Conservation (phyloP, 306 rosid genomes). For the Corylus avellana region DNA sequence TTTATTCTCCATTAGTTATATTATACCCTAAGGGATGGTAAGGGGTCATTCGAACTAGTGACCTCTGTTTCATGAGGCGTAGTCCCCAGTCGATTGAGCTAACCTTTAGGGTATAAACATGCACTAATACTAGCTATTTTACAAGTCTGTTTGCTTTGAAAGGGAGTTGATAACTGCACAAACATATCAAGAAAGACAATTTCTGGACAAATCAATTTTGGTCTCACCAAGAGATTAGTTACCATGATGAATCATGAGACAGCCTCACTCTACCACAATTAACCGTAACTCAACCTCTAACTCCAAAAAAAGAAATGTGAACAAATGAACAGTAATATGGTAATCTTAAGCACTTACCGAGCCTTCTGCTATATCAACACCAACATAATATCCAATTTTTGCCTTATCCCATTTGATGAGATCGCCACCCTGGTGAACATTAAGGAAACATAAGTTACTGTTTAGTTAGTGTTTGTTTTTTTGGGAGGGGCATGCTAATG, state of each 20-base stretch:
- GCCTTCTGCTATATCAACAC: conserved; percentile 95
- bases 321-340: conserved; percentile 8
- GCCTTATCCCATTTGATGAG: conserved; percentile 99
- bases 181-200: background rate
- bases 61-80: no score
- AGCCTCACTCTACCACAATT: background rate
- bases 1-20: no score
- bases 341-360: conserved; percentile 58
- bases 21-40: no score
- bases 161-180: background rate
- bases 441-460: background rate
- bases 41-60: no score
- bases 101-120: background rate
- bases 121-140: background rate
- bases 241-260: background rate
- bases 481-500: conserved; percentile 9
- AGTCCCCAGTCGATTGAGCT: no score
- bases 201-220: conserved; percentile 1
- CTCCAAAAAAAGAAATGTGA: conserved; percentile 13
- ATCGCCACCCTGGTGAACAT: conserved; percentile 83
- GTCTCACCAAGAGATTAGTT: background rate
- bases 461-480: background rate
- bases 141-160: background rate
- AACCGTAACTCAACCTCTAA: background rate
- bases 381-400: conserved; percentile 92